phyloP scores from a whole-genome alignment of 176 grass and related monocot genomes.

The Puccinellia tenuiflora region DNA sequence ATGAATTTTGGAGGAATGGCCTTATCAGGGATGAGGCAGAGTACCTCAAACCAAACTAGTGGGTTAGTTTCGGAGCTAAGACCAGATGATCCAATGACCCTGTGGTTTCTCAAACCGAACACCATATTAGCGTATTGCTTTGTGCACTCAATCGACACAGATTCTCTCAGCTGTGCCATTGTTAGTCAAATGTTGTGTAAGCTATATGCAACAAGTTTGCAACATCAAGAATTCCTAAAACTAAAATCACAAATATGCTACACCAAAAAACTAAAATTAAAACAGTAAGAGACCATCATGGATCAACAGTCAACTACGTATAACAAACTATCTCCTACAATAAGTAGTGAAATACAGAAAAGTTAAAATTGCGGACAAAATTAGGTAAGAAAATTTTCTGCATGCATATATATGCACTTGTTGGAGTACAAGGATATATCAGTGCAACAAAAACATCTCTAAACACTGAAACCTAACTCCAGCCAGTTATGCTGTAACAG shows the following conservation, averaged over 20 bases:
- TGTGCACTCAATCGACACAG: background rate
- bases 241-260: background rate
- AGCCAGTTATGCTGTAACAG: background rate
- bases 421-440: background rate
- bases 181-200: background rate
- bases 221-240: conserved; percentile 1
- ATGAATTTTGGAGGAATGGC: background rate
- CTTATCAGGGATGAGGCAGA: background rate
- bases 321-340: background rate
- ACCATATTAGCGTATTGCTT: background rate
- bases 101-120: background rate
- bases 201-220: background rate
- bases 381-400: background rate
- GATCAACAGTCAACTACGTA: background rate
- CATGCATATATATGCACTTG: background rate
- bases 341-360: background rate
- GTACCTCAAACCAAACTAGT: no score
- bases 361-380: background rate
- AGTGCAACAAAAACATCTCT: background rate
- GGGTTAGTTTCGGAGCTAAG: background rate
- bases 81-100: background rate
- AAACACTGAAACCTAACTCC: background rate
- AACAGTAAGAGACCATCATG: background rate
- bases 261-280: background rate
- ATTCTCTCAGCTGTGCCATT: background rate